Evolutionary conservation across 768 basidiomycete species (phyloP), one percentile per base, ranked within the genome.

Genomic region (Leucocoprinus birnbaumii): DNA sequence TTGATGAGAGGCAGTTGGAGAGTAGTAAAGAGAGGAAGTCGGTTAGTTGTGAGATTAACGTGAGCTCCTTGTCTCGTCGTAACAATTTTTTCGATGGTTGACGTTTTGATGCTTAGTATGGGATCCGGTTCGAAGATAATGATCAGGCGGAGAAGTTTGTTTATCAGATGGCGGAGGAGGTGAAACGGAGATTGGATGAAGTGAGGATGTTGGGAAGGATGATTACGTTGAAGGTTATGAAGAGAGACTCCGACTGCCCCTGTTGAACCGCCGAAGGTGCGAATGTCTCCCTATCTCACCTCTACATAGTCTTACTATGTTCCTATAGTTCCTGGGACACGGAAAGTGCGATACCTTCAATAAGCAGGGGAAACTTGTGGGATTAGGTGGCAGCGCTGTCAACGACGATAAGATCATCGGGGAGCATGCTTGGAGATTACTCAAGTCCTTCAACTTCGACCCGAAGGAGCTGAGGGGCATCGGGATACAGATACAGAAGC

Each of bases 21-120:
- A 86, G 84, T 31, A 88, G 92, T 65, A 92, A 93, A 64, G 83
- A 86, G 48, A 76, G 96, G 62, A 94, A 94, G 68, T 91, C 88
- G 5, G 93, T 99, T 18, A 93, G 90, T 10, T 94, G 91, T 55
- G 96, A 98, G 66, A 90, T 98, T 63, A 99, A 94, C 63, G 94
- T 95, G 61, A 65, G 92, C 31, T n/a, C n/a, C 16, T 16, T 16
- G 38, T 37, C 21, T 31, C 48, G 11, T 41, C 3, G 16, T 5
- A 40, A 18, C 10, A 2, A 21, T 27, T 42, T 16, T 26, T 31
- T 13, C 14, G 10, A 8, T 10, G 8, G 48, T 10, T 48, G 31
- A 27, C 37, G 46, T 47, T 14, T 14, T 13, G 42, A 42, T 40
- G 4, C 35, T 14, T 53, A 97, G 94, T 99, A 98, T 66, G 97